These are phyloP conservation scores for Blastobotrys serpentis DNA, from an alignment of 1,139 yeast genomes.

Conservation along the genomic window DNA sequence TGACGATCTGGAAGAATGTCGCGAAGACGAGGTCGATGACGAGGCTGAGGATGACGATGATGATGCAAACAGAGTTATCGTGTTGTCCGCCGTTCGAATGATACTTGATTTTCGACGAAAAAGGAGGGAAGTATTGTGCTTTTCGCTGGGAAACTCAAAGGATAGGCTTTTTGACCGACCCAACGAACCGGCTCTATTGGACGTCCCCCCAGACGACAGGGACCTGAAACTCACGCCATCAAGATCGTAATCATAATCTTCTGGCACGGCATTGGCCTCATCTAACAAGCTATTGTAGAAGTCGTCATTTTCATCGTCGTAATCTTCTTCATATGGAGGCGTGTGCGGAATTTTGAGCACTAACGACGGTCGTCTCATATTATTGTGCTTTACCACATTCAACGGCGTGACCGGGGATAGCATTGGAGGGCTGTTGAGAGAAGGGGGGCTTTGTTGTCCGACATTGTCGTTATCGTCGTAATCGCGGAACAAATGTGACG, in stretches of 20 bases:
- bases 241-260: conserved; percentile 23
- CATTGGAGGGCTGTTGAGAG: neutral
- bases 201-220: conserved; percentile 15
- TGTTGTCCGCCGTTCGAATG: conserved; percentile 25
- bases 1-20: conserved; percentile 15
- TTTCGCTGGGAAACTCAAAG: conserved; percentile 11
- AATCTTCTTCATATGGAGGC: conserved; percentile 2
- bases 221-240: conserved; percentile 21
- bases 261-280: conserved; percentile 33
- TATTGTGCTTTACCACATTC: conserved; percentile 3
- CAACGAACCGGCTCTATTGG: conserved; percentile 11
- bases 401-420: neutral
- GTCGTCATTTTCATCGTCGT: conserved; percentile 22
- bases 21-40: conserved; percentile 9
- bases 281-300: conserved; percentile 29
- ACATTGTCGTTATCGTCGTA: too few species aligned
- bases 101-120: conserved; percentile 18
- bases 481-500: conserved; percentile 15
- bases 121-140: conserved; percentile 1
- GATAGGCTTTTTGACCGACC: conserved; percentile 13
- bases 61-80: conserved; percentile 27
- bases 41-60: conserved; percentile 11
- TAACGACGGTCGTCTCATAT: conserved; percentile 10
- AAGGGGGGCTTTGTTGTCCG: too few species aligned
- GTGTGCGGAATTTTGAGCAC: conserved; percentile 9